Evolutionary conservation across 345 rosid species (phyloP).

Genomic region (Brassica carinata): DNA sequence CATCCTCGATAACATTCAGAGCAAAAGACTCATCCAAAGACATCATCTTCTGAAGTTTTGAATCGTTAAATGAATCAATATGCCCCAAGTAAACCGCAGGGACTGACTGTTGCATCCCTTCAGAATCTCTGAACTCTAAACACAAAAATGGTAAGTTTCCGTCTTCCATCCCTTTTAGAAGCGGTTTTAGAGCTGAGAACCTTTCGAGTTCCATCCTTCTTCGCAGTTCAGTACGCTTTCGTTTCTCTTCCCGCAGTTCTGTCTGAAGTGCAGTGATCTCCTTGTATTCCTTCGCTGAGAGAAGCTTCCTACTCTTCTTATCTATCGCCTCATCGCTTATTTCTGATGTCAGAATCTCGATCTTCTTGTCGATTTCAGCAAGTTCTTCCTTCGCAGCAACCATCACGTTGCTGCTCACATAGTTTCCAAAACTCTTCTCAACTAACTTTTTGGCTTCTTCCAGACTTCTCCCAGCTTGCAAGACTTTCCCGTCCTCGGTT

Average conservation of each 20-base stretch:
- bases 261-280: conserved; percentile 75
- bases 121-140: conserved; percentile 78
- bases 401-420: conserved; percentile 90
- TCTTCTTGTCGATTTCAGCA: conserved; percentile 67
- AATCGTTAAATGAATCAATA: conserved; percentile 54
- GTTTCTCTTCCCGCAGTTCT: conserved; percentile 71
- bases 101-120: conserved; percentile 65
- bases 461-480: conserved; percentile 72
- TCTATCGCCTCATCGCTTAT: conserved; percentile 83
- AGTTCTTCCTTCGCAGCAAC: conserved; percentile 92
- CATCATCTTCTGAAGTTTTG: conserved; percentile 51
- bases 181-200: conserved; percentile 63
- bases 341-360: conserved; percentile 63
- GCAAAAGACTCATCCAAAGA: conserved; percentile 47
- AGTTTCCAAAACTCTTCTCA: conserved; percentile 95
- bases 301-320: conserved; percentile 67
- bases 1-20: conserved; percentile 35
- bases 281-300: conserved; percentile 64
- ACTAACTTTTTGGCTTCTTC: conserved; percentile 94
- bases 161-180: conserved; percentile 65
- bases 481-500: conserved; percentile 50
- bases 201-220: conserved; percentile 65
- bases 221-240: conserved; percentile 62
- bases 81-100: conserved; percentile 81
- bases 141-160: conserved; percentile 79